Conservation (phyloP, 2,329 filamentous ascomycete species). For the Penicillium sp. region DNA sequence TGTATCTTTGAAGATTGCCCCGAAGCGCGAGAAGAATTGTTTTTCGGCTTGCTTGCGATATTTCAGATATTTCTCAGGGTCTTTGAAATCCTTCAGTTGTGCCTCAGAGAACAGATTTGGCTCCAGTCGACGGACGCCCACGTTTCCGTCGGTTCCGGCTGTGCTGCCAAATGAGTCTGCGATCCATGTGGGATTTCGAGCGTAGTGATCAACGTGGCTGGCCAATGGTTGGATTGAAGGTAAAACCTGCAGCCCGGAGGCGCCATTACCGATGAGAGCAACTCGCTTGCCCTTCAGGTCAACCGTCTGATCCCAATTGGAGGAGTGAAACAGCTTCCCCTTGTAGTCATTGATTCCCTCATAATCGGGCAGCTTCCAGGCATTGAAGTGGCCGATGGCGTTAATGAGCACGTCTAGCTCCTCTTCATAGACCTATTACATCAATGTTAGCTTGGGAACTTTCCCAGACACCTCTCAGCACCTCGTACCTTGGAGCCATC, state of each 20-base stretch:
- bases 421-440: constrained; percentile 42
- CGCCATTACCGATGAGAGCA: constrained; percentile 62
- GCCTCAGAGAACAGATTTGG: constrained; percentile 55
- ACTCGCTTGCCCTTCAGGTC: constrained; percentile 50
- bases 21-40: constrained; percentile 60
- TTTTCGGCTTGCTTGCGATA: constrained; percentile 58
- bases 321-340: constrained; percentile 58
- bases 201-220: constrained; percentile 59
- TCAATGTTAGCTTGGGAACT: constrained; percentile 26
- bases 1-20: constrained; percentile 53
- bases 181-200: constrained; percentile 64
- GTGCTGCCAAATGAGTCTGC: constrained; percentile 60
- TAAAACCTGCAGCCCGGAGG: constrained; percentile 55
- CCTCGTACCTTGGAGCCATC: constrained; percentile 24
- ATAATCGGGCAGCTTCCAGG: constrained; percentile 60
- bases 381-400: constrained; percentile 63
- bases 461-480: not conserved
- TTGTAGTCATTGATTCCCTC: constrained; percentile 55
- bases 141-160: too few species aligned
- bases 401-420: constrained; percentile 60
- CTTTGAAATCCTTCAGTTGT: constrained; percentile 54
- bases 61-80: constrained; percentile 58
- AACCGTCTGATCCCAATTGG: constrained; percentile 55
- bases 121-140: constrained; percentile 50
- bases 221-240: constrained; percentile 41